Conservation (phyloP, 2,329 filamentous ascomycete genomes). For the Fusarium illudens region DNA sequence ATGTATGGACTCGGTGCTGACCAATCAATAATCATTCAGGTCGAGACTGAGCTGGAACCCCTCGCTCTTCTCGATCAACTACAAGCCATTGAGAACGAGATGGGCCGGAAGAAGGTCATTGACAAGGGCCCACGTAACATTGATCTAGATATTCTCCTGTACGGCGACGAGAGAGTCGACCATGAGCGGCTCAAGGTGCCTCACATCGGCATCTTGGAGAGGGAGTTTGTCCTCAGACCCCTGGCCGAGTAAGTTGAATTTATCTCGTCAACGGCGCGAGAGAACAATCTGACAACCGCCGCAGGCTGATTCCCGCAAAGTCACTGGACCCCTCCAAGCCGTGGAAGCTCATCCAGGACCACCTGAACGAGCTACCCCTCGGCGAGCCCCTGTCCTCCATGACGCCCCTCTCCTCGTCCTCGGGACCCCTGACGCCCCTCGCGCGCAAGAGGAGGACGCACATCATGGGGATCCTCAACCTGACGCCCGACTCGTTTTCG, state of each 20-base stretch:
- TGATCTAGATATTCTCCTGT: constrained; percentile 91
- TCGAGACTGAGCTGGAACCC: constrained; percentile 81
- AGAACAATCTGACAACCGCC: constrained; percentile 2
- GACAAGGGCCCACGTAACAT: constrained; percentile 96
- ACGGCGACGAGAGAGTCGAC: constrained; percentile 71
- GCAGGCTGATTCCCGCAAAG: constrained; percentile 64
- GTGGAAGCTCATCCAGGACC: constrained; percentile 68
- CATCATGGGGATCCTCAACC: constrained; percentile 93
- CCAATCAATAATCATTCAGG: constrained; percentile 56
- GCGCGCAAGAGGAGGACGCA: constrained; percentile 70
- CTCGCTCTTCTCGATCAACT: constrained; percentile 80
- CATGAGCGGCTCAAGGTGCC: constrained; percentile 83
- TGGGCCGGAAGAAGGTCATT: constrained; percentile 84
- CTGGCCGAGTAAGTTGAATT: constrained; percentile 72
- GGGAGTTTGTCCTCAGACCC: constrained; percentile 92
- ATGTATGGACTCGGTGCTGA: constrained; percentile 12
- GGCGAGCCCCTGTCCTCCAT: constrained; percentile 64
- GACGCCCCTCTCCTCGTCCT: constrained; percentile 60
- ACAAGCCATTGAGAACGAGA: constrained; percentile 80
- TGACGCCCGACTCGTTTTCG: constrained; percentile 97
- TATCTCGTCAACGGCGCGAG: not conserved
- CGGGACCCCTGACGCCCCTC: constrained; percentile 66
- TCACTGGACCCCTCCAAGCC: constrained; percentile 62
- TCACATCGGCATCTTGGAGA: constrained; percentile 84
- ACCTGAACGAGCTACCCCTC: constrained; percentile 66